Evolutionary conservation across 768 basidiomycete genomes (phyloP), one percentile per base, ranked within the genome.

Genomic region (Russula virescens): DNA sequence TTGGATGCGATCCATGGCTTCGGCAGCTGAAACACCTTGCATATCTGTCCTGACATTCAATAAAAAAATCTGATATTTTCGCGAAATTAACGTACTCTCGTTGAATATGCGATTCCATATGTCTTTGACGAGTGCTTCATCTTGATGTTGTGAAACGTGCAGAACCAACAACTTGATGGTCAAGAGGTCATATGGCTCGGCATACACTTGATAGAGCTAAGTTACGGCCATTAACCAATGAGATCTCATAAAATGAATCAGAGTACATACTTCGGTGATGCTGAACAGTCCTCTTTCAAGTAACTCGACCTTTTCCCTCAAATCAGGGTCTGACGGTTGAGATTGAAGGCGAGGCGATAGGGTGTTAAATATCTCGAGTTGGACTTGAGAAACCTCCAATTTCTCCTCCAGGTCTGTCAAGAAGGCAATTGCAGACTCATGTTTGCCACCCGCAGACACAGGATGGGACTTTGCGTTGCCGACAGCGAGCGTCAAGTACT

Each of bases 391-490:
- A 26, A 99, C 97, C 48, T 99, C 97, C 14, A 98, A 82, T 71
- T 94, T 94, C 74, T 99, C 97, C 77, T 98, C 95, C 21, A 97
- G 79, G 68, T 91, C 89, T 0, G 89, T 92, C n/a, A 96, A 81
- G 78, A 98, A 97, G 54, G 91, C 88, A 54, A 98, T 92, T n/a
- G 92, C 91, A 34, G 87, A 88, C 72, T 94, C 91, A 68, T 94
- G 89, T 61, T 83, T 80, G 11, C 89, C 88, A 34, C 84, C 81
- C 19, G 82, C 79, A 21, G 92, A 87, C 10, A 91, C 82, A 1
- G 91, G 89, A 71, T 95, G 92, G 18, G 96, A 96, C 75, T 98
- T 98, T 55, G 94, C 96, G 70, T 98, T 97, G 57, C 91, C 90
- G 47, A 98, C 89, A 1, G 97, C 94, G 53, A 97, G 84, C 0